phyloP scores from a whole-genome alignment of 768 basidiomycete genomes.

The Lactarius tabidus region DNA sequence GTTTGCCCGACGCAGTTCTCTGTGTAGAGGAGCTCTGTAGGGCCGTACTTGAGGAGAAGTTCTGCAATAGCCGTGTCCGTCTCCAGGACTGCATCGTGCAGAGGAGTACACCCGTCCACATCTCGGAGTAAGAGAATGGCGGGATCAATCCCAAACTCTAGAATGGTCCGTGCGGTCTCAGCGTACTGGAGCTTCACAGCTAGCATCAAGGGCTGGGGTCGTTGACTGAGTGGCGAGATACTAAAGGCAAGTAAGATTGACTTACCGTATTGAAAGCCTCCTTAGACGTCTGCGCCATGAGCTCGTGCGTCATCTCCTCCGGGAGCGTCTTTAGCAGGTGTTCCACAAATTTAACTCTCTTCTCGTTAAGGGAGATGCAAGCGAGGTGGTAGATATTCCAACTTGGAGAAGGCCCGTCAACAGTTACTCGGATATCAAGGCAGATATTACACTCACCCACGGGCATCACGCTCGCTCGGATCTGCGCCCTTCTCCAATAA shows the following conservation, averaged over 20 bases:
- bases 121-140: constrained; percentile 40
- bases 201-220: constrained; percentile 48
- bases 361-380: constrained; percentile 31
- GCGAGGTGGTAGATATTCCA: constrained; percentile 56
- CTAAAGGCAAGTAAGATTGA: constrained; percentile 4
- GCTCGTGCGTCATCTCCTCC: constrained; percentile 40
- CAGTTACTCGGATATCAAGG: not conserved
- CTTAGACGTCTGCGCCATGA: constrained; percentile 47
- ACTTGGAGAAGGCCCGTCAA: constrained; percentile 32
- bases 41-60: constrained; percentile 38
- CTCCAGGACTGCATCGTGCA: constrained; percentile 44
- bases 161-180: constrained; percentile 31
- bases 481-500: constrained; percentile 46
- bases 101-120: constrained; percentile 45
- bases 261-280: constrained; percentile 44
- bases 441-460: constrained; percentile 38
- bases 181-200: constrained; percentile 40
- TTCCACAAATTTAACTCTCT: constrained; percentile 33
- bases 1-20: constrained; percentile 44
- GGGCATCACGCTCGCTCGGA: constrained; percentile 40
- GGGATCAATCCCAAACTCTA: constrained; percentile 39
- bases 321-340: constrained; percentile 50
- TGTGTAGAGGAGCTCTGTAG: constrained; percentile 38
- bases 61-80: constrained; percentile 37
- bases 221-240: not conserved